A percentile compares a stretch with the other conserved stretches of the same genome.
These are phyloP conservation scores for Helotiales sp. DNA, from an alignment of 2,329 filamentous ascomycete species.

Conservation along the genomic window DNA sequence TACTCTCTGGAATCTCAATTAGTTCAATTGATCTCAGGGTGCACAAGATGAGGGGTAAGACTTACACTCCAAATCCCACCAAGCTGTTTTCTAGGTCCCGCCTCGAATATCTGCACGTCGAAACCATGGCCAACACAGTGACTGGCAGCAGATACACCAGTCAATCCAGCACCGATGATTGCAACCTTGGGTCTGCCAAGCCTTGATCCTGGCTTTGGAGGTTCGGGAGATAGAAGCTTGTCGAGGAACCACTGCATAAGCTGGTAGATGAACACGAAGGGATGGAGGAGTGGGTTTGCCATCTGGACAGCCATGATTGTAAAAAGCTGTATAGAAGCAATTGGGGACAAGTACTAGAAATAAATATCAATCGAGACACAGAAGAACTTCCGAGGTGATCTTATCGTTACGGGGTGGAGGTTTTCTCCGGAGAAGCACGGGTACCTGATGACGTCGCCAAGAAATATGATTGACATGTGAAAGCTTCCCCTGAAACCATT, in stretches of 20 bases:
- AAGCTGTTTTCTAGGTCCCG: constrained; percentile 62
- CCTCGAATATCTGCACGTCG: constrained; percentile 78
- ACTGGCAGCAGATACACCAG: constrained; percentile 73
- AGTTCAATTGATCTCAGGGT: not conserved
- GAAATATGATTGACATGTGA: constrained; percentile 3
- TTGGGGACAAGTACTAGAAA: too few species aligned
- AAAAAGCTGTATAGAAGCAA: not conserved
- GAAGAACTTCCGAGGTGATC: not conserved
- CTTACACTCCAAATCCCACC: constrained; percentile 80
- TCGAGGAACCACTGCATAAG: constrained; percentile 64
- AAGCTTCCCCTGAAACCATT: not conserved
- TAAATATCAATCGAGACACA: not conserved
- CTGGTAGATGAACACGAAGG: constrained; percentile 62
- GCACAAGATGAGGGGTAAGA: not conserved
- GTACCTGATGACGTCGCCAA: not conserved
- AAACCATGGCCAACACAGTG: constrained; percentile 87
- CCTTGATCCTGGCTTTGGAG: constrained; percentile 58
- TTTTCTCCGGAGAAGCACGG: not conserved
- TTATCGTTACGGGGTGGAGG: not conserved
- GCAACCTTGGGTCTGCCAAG: constrained; percentile 66
- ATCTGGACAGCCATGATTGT: constrained; percentile 8
- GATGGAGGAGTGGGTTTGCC: constrained; percentile 47
- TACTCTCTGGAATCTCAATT: constrained; percentile 54
- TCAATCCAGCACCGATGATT: constrained; percentile 71
- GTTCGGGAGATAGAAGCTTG: constrained; percentile 66